phyloP scores from a whole-genome alignment of 164 flowering plant species.

The Brasenia schreberi region DNA sequence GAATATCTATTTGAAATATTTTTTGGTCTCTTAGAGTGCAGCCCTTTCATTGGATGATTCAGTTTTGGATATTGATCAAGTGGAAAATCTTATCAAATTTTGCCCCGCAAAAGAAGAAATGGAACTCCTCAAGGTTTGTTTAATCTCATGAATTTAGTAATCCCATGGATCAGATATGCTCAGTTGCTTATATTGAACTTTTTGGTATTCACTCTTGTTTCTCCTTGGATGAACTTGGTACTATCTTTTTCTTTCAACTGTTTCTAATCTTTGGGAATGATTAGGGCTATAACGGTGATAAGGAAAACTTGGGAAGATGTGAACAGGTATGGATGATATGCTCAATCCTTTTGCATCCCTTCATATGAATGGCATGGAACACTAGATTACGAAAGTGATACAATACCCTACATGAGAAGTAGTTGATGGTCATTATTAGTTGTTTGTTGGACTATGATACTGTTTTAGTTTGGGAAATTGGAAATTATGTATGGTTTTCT shows the following conservation, averaged over 20 bases:
- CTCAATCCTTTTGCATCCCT: background rate
- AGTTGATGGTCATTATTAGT: too few species aligned
- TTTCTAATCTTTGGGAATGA: background rate
- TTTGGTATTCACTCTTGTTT: too few species aligned
- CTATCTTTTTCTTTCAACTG: too few species aligned
- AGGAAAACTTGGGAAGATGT: constrained; percentile 77
- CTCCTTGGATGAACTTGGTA: too few species aligned
- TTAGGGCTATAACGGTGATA: constrained; percentile 66
- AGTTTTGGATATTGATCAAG: constrained; percentile 86
- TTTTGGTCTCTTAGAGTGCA: constrained; percentile 44
- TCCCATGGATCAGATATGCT: background rate
- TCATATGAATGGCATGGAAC: too few species aligned
- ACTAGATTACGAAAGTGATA: too few species aligned
- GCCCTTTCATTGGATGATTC: constrained; percentile 92
- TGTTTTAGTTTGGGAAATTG: too few species aligned
- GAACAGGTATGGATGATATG: constrained; percentile 52
- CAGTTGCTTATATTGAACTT: background rate
- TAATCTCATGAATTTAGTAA: background rate
- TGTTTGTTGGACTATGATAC: too few species aligned
- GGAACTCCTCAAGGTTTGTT: constrained; percentile 84
- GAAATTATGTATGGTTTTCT: too few species aligned
- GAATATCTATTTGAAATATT: too few species aligned
- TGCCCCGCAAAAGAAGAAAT: constrained; percentile 98
- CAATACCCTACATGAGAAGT: too few species aligned
- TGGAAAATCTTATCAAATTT: constrained; percentile 88